Percentiles rank a stretch among this genome's conserved stretches.
These are phyloP conservation scores for Peniophora sp. DNA, from an alignment of 1,284 basidiomycete species.

Conservation along the genomic window DNA sequence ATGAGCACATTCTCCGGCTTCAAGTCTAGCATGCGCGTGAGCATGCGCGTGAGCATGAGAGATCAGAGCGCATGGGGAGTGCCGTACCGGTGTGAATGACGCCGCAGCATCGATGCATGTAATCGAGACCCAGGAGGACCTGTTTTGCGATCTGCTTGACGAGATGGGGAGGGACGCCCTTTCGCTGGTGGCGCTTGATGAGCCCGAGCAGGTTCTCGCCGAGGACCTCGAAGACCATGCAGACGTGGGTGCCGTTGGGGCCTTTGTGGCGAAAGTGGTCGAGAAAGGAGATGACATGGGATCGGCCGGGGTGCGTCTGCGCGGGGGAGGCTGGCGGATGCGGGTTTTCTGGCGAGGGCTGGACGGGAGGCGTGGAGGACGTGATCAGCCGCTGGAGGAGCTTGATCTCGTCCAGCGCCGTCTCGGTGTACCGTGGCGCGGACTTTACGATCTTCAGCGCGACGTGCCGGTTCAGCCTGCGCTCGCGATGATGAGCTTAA, in stretches of 20 bases:
- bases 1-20: constrained; percentile 99
- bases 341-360: constrained; percentile 38
- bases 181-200: constrained; percentile 93
- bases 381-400: constrained; percentile 92
- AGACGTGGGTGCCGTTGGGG: constrained; percentile 95
- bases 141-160: constrained; percentile 98
- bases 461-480: constrained; percentile 89
- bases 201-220: constrained; percentile 97
- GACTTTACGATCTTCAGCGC: constrained; percentile 99
- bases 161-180: constrained; percentile 90
- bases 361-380: constrained; percentile 66
- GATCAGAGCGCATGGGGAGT: constrained; percentile 8
- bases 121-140: constrained; percentile 90
- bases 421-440: constrained; percentile 94
- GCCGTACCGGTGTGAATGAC: constrained; percentile 79
- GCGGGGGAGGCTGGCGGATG: constrained; percentile 61
- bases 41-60: background rate
- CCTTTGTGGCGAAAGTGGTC: constrained; percentile 97
- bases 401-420: constrained; percentile 97
- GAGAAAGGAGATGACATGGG: constrained; percentile 91
- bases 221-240: constrained; percentile 99
- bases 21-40: constrained; percentile 48
- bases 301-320: constrained; percentile 64
- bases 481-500: constrained; percentile 3
- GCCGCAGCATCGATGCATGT: constrained; percentile 95